Evolutionary conservation across 371 early-diverging fungal genomes (phyloP), one percentile per base, ranked within the genome.

Genomic region (Quaeritorhiza haematococci): DNA sequence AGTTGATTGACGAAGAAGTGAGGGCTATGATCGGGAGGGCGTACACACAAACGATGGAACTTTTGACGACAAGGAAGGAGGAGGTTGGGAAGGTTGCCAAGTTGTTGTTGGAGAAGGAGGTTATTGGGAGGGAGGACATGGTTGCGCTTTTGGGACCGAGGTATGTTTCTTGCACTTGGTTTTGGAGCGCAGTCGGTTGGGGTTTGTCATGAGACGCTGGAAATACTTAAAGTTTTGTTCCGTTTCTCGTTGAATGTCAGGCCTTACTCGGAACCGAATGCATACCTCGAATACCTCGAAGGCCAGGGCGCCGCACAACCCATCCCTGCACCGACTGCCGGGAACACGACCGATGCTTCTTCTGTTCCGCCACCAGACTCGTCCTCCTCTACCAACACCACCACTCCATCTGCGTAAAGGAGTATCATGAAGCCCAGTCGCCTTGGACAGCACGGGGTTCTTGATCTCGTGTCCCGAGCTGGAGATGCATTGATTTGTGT

Each of bases 61-160:
- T 98, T 35, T 70, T 98, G 55, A 89, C 80, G 3, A 87, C 90
- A 62, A 87, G 85, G 73, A 84, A 82, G 60, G 85, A 55, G 1
- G 89, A 89, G 44, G 91, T 98, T 19, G 92, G 93, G 68, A 92
- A 90, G 80, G 92, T 98, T 0, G 98, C 98, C 13, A 75, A 85
- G 64, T 71, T 88, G 59, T 69, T 98, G 68, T 75, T 98, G 67
- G 87, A 93, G 71, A 94, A 94, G 82, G 98, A 98, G 73, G 96
- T 98, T 15, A 73, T 97, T 62, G 88, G 88, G 33, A 84, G 96
- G 41, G 93, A 95, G 56, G 98, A 97, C 59, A 92, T 98, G 93
- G 82, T 93, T 51, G 73, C 80, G 26, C 65, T 97, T 48, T 71
- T 98, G 49, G 98, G 98, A 30, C 64, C 65, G 15, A 64, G 78